Evolutionary conservation across 805 yeast genomes (phyloP).

Genomic region (Candida xiaguanensis): DNA sequence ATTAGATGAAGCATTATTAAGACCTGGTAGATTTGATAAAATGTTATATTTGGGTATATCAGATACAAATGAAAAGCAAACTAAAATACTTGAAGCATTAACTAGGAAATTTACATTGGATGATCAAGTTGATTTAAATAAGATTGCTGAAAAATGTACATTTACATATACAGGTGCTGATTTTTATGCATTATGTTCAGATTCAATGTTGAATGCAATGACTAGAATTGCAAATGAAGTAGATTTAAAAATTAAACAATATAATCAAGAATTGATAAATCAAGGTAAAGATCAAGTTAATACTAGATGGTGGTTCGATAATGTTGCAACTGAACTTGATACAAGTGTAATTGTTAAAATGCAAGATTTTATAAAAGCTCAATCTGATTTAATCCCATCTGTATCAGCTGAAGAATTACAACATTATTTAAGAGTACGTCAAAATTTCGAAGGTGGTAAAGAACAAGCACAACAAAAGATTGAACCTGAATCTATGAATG

Average conservation of each 20-base stretch:
- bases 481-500: background rate
- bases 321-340: slow-evolving; percentile 65
- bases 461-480: slow-evolving; percentile 21
- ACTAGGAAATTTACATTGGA: slow-evolving; percentile 75
- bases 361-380: slow-evolving; percentile 78
- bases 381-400: slow-evolving; percentile 68
- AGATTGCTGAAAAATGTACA: slow-evolving; percentile 69
- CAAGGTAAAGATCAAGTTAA: slow-evolving; percentile 46
- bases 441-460: slow-evolving; percentile 74
- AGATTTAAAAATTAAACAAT: slow-evolving; percentile 57
- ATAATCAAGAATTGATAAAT: slow-evolving; percentile 36
- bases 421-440: slow-evolving; percentile 77
- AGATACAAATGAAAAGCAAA: slow-evolving; percentile 86
- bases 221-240: slow-evolving; percentile 77
- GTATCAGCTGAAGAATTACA: slow-evolving; percentile 83
- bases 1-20: slow-evolving; percentile 84
- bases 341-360: slow-evolving; percentile 61
- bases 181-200: slow-evolving; percentile 93
- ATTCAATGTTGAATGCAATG: slow-evolving; percentile 96
- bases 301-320: slow-evolving; percentile 88
- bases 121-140: slow-evolving; percentile 52
- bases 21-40: slow-evolving; percentile 96
- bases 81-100: slow-evolving; percentile 79
- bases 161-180: slow-evolving; percentile 97
- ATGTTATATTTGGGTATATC: slow-evolving; percentile 91